These are phyloP conservation scores for Parasitella parasitica DNA, from an alignment of 371 early-diverging fungal species.

Conservation along the genomic window DNA sequence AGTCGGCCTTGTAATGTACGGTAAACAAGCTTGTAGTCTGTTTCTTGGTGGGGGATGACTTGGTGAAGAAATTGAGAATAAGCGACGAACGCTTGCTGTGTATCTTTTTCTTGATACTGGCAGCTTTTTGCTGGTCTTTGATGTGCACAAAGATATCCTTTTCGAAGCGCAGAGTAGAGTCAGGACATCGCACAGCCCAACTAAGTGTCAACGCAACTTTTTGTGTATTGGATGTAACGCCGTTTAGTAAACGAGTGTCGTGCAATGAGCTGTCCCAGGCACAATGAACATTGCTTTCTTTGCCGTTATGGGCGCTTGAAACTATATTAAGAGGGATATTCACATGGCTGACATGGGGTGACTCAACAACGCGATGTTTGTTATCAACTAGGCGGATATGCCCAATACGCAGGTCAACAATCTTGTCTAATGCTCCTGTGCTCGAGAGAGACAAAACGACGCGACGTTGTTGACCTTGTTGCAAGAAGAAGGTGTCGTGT, in stretches of 20 bases:
- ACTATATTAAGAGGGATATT: slow-evolving; percentile 44
- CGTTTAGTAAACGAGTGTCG: slow-evolving; percentile 70
- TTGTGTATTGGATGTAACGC: slow-evolving; percentile 61
- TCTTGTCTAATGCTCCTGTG: slow-evolving; percentile 47
- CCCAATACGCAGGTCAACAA: slow-evolving; percentile 53
- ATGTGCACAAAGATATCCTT: slow-evolving; percentile 58
- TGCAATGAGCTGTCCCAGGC: slow-evolving; percentile 88
- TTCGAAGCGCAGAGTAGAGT: slow-evolving; percentile 38
- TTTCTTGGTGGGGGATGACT: slow-evolving; percentile 20
- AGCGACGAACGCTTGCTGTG: slow-evolving; percentile 31
- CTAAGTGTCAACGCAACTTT: slow-evolving; percentile 51
- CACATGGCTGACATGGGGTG: slow-evolving; percentile 36
- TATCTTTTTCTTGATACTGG: slow-evolving; percentile 33
- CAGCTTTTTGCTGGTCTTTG: slow-evolving; percentile 43
- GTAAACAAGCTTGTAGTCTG: slow-evolving; percentile 38
- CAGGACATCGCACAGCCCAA: slow-evolving; percentile 43
- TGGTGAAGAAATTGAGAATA: slow-evolving; percentile 23
- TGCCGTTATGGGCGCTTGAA: slow-evolving; percentile 29
- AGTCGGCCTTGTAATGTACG: slow-evolving; percentile 42
- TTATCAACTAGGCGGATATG: slow-evolving; percentile 65
- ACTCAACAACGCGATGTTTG: slow-evolving; percentile 57
- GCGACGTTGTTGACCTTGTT: slow-evolving; percentile 82
- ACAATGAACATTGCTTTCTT: slow-evolving; percentile 51
- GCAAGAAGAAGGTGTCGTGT: slow-evolving; percentile 52
- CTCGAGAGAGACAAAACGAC: slow-evolving; percentile 64